Percentiles rank a stretch among this genome's conserved stretches.
phyloP scores from a whole-genome alignment of 345 rosid genomes.

The Corchorus olitorius region DNA sequence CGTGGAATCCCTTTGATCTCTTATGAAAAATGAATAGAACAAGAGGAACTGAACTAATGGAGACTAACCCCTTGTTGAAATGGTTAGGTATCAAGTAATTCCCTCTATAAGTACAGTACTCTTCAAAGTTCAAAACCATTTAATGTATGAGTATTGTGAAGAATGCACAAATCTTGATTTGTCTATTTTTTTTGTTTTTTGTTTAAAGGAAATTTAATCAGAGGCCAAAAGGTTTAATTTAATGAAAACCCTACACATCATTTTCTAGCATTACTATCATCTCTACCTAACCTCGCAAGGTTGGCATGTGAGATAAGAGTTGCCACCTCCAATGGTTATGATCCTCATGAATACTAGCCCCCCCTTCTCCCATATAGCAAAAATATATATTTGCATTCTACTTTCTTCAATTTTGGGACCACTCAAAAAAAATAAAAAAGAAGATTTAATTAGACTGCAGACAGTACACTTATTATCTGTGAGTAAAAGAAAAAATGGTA shows the following conservation, averaged over 20 bases:
- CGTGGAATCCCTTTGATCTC: too few relatives aligned
- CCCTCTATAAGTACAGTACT: background rate
- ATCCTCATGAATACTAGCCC: conserved; percentile 31
- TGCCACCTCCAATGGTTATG: conserved; percentile 38
- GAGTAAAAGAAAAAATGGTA: background rate
- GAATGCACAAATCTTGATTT: background rate
- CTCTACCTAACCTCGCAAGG: conserved; percentile 34
- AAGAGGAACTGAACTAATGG: too few relatives aligned
- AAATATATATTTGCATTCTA: background rate
- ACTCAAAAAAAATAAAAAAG: background rate
- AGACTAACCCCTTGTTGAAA: too few relatives aligned
- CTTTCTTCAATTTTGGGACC: conserved; percentile 3
- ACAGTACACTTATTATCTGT: background rate
- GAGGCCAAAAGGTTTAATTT: background rate
- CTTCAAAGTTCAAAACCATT: background rate
- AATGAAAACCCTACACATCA: conserved; percentile 24
- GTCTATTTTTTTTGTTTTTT: background rate
- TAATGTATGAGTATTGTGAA: background rate
- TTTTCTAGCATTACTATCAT: conserved; percentile 28
- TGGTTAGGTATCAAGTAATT: too few relatives aligned
- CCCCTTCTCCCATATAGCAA: background rate
- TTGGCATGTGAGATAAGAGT: conserved; percentile 30
- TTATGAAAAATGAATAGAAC: too few relatives aligned
- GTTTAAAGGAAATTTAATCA: background rate
- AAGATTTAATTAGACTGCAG: background rate